A percentile compares a stretch with the other conserved stretches of the same genome.
phyloP scores from a whole-genome alignment of 2,329 filamentous ascomycete genomes.

The Colletotrichum agaves region DNA sequence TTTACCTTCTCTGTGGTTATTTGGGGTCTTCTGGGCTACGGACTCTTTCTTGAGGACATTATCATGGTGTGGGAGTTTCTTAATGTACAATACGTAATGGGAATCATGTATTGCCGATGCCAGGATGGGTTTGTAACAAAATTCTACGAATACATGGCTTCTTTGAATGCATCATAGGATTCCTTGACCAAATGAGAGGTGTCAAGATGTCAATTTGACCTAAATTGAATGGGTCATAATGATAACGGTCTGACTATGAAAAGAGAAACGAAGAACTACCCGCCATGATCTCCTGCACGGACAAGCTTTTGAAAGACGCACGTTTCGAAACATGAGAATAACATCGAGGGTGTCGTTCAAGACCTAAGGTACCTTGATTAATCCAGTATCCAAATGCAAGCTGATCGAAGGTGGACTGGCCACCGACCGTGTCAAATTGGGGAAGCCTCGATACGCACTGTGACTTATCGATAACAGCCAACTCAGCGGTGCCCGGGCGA shows the following conservation, averaged over 20 bases:
- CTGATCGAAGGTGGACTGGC: too few relatives aligned
- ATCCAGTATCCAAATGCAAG: too few relatives aligned
- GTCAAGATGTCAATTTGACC: not conserved
- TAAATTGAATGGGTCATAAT: too few relatives aligned
- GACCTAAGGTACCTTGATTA: too few relatives aligned
- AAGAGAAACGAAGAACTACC: too few relatives aligned
- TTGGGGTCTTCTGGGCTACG: conserved; percentile 4
- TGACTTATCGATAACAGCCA: conserved; percentile 21
- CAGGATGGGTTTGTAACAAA: conserved; percentile 37
- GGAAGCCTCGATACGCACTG: not conserved
- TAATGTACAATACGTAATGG: conserved; percentile 38
- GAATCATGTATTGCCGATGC: conserved; percentile 33
- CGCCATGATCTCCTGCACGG: too few relatives aligned
- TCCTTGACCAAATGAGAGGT: not conserved
- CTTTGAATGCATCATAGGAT: conserved; percentile 20
- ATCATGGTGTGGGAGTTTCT: conserved; percentile 29
- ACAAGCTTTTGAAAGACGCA: too few relatives aligned
- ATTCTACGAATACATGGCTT: conserved; percentile 33
- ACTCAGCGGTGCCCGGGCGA: conserved; percentile 31
- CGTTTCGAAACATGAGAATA: too few relatives aligned
- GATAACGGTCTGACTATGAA: too few relatives aligned
- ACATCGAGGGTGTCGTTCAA: too few relatives aligned
- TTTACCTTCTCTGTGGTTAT: conserved; percentile 12
- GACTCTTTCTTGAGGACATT: not conserved
- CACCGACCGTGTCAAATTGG: not conserved